Evolutionary conservation across 2,329 filamentous ascomycete species (phyloP).

Genomic region (Westerdykella sp.): DNA sequence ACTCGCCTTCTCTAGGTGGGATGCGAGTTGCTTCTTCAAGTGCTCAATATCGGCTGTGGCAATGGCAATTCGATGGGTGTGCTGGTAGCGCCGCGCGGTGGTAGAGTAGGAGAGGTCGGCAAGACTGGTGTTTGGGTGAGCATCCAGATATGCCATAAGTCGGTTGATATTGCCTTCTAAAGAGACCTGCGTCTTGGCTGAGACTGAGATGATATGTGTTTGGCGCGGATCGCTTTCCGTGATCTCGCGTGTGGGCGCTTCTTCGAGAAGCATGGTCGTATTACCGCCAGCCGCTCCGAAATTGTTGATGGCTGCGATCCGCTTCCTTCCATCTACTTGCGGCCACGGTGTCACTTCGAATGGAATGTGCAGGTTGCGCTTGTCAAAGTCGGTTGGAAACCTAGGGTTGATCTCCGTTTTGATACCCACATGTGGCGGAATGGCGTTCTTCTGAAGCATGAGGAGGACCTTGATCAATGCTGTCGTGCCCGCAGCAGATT

Average conservation of each 20-base stretch:
- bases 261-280: conserved; percentile 23
- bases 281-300: conserved; percentile 37
- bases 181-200: conserved; percentile 8
- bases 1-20: background rate
- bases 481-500: conserved; percentile 28
- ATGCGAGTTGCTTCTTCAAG: conserved; percentile 3
- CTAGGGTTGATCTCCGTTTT: conserved; percentile 18
- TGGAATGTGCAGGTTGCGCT: conserved; percentile 12
- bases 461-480: conserved; percentile 32
- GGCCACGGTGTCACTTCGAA: conserved; percentile 5
- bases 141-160: conserved; percentile 9
- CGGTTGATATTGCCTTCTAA: conserved; percentile 9
- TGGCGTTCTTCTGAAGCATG: conserved; percentile 13
- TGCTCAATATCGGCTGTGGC: conserved; percentile 2
- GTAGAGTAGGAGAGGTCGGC: conserved; percentile 19
- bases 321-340: background rate
- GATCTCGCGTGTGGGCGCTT: conserved; percentile 4
- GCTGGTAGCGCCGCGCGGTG: conserved; percentile 20
- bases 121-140: conserved; percentile 6
- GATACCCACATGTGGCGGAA: conserved; percentile 23
- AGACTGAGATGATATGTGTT: conserved; percentile 10
- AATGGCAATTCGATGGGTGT: conserved; percentile 11
- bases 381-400: conserved; percentile 16
- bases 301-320: conserved; percentile 29
- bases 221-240: conserved; percentile 8